These are phyloP conservation scores for Rhodamnia argentea DNA, from an alignment of 345 rosid species.

Conservation along the genomic window DNA sequence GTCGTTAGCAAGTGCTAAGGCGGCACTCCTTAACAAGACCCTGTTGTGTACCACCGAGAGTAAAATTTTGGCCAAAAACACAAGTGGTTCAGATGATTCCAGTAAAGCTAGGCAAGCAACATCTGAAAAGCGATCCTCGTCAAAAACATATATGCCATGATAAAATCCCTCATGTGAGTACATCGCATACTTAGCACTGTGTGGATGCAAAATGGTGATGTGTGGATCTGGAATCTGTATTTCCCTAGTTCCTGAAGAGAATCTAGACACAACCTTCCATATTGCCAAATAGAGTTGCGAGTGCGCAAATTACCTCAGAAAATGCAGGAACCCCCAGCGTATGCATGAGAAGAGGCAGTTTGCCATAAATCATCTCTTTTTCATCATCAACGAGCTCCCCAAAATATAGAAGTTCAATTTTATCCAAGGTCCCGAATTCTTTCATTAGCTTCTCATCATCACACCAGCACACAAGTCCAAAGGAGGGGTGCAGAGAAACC, in stretches of 20 bases:
- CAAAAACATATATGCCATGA: neutral
- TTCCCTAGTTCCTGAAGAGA: neutral
- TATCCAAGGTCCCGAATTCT: slow-evolving; percentile 46
- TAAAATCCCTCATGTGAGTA: neutral
- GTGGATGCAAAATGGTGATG: neutral
- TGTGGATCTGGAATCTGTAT: neutral
- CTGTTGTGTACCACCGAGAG: neutral
- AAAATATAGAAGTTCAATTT: slow-evolving; percentile 51
- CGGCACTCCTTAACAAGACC: neutral
- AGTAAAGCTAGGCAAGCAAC: neutral
- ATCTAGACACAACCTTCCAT: neutral
- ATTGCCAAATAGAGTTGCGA: neutral
- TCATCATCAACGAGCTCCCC: slow-evolving; percentile 42
- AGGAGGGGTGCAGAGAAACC: slow-evolving; percentile 82
- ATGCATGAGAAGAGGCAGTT: slow-evolving; percentile 48
- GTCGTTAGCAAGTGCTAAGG: neutral
- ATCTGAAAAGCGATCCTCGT: neutral
- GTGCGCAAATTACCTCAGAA: slow-evolving; percentile 42
- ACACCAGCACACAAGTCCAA: slow-evolving; percentile 80
- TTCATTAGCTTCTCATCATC: slow-evolving; percentile 55
- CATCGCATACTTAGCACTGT: neutral
- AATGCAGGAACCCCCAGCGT: slow-evolving; percentile 72
- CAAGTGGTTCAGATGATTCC: neutral
- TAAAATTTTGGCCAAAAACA: neutral
- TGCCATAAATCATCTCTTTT: slow-evolving; percentile 38